Evolutionary conservation across 148 eudicot genomes (phyloP).

Genomic region (Heliamphora exappendiculata): DNA sequence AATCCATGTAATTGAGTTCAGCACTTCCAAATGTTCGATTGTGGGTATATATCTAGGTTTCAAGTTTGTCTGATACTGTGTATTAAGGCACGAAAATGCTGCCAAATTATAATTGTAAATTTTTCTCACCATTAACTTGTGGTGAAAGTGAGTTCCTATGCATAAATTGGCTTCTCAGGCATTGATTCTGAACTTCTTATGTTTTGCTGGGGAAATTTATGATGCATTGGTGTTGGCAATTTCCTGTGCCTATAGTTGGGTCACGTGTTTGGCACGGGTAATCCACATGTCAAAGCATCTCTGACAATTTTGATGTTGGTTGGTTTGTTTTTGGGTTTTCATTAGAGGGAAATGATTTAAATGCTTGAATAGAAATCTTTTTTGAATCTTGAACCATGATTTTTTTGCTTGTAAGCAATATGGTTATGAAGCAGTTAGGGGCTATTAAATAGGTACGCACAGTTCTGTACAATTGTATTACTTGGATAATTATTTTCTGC

Average conservation of each 20-base stretch:
- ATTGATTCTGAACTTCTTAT: neutral
- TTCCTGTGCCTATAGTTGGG: neutral
- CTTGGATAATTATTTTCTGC: neutral
- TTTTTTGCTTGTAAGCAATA: neutral
- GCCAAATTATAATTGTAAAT: neutral
- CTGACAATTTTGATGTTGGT: neutral
- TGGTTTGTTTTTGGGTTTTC: too few species aligned
- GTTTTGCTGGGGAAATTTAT: neutral
- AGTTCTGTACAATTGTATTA: neutral
- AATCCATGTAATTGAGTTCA: too few species aligned
- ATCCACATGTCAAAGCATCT: neutral
- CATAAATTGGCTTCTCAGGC: neutral
- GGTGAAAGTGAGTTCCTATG: neutral
- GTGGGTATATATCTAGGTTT: neutral
- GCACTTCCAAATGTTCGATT: too few species aligned
- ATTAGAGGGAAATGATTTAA: neutral
- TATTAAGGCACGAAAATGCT: neutral
- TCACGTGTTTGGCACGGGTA: neutral
- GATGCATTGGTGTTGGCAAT: neutral
- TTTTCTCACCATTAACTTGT: neutral
- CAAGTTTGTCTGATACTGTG: neutral
- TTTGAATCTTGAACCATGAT: neutral
- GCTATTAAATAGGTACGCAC: neutral
- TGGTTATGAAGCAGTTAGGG: neutral
- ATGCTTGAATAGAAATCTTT: neutral